Base-by-base conservation (phyloP, 1,139 yeast genomes). In the Meyerozyma elateridarum region DNA sequence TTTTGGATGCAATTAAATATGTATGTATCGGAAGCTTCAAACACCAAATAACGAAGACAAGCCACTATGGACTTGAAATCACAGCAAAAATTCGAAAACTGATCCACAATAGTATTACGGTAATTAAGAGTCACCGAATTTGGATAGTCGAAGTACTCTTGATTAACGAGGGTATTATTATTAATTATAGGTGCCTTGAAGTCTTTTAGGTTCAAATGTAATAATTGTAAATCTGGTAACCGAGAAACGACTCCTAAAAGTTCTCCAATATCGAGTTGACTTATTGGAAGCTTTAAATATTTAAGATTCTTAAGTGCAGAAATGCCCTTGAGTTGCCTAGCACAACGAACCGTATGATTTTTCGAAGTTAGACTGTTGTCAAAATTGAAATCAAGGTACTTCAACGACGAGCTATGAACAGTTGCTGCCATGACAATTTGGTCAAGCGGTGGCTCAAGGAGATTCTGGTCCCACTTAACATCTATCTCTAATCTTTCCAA, bases 101-200 rank as follows among this genome's bases (percentile, higher is more conserved):
- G 30, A n/a, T 20, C 25, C 13, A 20, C 20, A 7, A 14, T 12
- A 15, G 22, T 20, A 19, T 13, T 14, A 15, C 21, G 20, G 19
- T 15, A 15, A n/a, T 14, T 15, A 6, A 20, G 22, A 7, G 20
- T 20, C 20, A 21, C 14, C 8, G 25, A 14, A 13, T 28, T 28
- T 12, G 30, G 30, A 15, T 20, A 28, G 18, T 20, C 25, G 14
- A 28, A 28, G 30, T 28, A 28, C n/a, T 28, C 21, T 12, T 28
- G 30, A 20, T 16, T 18, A 13, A 24, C 15, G 27, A 24, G 27
- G 19, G 27, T 24, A 15, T 24, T 24, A 24, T 24, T 24, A 20
- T 28, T 14, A 3, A 20, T 28, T 24, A 28, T 12, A 15, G 14
- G 25, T 7, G 22, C 9, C 6, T 21, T 13, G 25, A 13, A 20